phyloP scores from a whole-genome alignment of 768 basidiomycete species.

The Tephrocybe sp. region DNA sequence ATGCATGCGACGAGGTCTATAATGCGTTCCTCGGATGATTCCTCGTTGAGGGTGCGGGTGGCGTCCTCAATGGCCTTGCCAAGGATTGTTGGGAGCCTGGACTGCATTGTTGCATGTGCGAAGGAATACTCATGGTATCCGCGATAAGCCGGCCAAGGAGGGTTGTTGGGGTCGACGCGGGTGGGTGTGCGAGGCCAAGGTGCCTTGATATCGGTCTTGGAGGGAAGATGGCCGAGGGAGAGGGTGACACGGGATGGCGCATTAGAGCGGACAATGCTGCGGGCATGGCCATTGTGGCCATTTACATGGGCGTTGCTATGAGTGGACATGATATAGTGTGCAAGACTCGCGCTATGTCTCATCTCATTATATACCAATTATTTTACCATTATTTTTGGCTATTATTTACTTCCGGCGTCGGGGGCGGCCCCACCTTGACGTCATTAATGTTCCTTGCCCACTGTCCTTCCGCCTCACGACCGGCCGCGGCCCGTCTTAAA shows the following conservation, averaged over 20 bases:
- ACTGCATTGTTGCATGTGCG: slow-evolving; percentile 92
- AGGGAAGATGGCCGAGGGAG: slow-evolving; percentile 72
- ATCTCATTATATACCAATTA: slow-evolving; percentile 1
- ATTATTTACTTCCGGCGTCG: background rate
- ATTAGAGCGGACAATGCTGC: slow-evolving; percentile 22
- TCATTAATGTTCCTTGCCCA: slow-evolving; percentile 3
- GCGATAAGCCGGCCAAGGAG: slow-evolving; percentile 80
- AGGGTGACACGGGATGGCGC: slow-evolving; percentile 66
- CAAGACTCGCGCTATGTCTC: slow-evolving; percentile 2
- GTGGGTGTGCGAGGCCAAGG: slow-evolving; percentile 78
- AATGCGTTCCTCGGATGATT: slow-evolving; percentile 80
- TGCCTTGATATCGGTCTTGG: slow-evolving; percentile 70
- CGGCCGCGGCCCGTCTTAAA: background rate
- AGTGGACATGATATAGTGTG: slow-evolving; percentile 16
- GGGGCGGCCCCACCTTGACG: slow-evolving; percentile 10
- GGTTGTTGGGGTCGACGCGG: slow-evolving; percentile 81
- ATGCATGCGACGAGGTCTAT: slow-evolving; percentile 85
- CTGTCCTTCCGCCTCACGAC: background rate
- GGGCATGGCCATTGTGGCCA: background rate
- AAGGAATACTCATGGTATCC: slow-evolving; percentile 84
- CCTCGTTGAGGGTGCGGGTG: slow-evolving; percentile 83
- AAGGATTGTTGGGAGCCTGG: slow-evolving; percentile 92
- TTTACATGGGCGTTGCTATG: slow-evolving; percentile 5
- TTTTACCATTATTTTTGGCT: background rate
- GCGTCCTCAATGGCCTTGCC: slow-evolving; percentile 95